A percentile compares a stretch with the other conserved stretches of the same genome.
Conservation (phyloP, 73 alveolate species). For the Tetrahymena thermophila region DNA sequence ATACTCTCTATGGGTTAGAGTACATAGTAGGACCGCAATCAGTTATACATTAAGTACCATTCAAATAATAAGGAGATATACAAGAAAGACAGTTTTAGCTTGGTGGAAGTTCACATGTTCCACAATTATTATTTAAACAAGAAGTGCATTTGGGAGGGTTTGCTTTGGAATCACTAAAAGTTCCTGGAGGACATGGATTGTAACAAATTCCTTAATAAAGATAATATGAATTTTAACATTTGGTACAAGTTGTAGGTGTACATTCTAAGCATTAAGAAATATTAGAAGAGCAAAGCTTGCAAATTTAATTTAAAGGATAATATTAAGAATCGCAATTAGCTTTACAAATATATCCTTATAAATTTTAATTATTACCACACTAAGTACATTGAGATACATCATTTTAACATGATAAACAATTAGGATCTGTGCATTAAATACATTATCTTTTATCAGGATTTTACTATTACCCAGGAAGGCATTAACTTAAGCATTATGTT, state of each 20-base stretch:
- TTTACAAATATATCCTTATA: background rate
- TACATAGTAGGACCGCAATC: background rate
- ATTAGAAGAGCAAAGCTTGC: background rate
- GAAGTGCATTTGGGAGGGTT: background rate
- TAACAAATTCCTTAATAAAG: background rate
- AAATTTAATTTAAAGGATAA: background rate
- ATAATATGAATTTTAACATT: background rate
- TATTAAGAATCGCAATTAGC: background rate
- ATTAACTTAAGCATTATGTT: background rate
- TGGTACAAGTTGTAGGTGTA: background rate
- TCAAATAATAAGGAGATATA: background rate
- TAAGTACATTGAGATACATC: background rate
- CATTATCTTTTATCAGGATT: background rate
- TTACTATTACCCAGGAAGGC: background rate
- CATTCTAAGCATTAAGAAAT: background rate
- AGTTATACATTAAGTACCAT: background rate
- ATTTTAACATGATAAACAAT: background rate
- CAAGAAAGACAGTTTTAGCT: background rate
- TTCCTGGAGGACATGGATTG: background rate
- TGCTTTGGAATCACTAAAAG: background rate
- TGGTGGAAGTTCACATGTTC: background rate
- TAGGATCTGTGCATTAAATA: background rate
- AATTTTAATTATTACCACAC: background rate
- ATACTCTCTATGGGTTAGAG: background rate
- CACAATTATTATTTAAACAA: background rate